Base-by-base conservation (phyloP, 2,329 filamentous ascomycete genomes). In the Aureobasidium leucospermi region DNA sequence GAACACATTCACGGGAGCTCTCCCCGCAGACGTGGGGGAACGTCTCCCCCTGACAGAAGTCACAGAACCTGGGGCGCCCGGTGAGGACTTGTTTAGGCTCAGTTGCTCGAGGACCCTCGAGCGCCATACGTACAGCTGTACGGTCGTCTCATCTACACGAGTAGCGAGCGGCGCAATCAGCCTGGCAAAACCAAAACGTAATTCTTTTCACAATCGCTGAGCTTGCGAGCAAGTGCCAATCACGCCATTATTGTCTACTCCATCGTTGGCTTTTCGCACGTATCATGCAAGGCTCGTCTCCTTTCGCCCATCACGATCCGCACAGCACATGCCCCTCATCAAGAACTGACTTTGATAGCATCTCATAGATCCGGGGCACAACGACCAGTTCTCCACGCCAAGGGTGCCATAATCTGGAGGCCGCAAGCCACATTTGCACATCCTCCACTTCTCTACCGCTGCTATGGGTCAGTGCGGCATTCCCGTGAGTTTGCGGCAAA, bases 331-430 rank as follows among this genome's bases (percentile, higher is more conserved):
- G 29, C 29, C 51, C 38, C 41, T 56, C 41, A 45, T 56, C 5
- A 31, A 31, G 13, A 46, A 56, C 31, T 56, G 52, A 41, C 52
- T 56, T 56, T 56, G 29, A 36, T 58, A 41, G 32, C 34, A 58
- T 58, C 36, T 48, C n/a, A 58, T 41, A 46, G 55, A 58, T 58
- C 55, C 43, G 55, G 55, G 53, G 43, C 52, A 46, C 16, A 28
- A 41, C 38, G 19, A 28, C 41, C 41, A 16, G 10, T 56, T 56
- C 52, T 56, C 52, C 52, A 46, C 52, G 52, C 52, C 52, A 56
- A 48, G 55, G 3, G 7, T 19, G 55, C 41, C 52, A 46, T 56
- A 58, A 58, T 16, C 55, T 58, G 55, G 55, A 58, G 52, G 15
- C n/a, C 43, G 36, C 43, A 48, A 58, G 55, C 55, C 55, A 58